Conservation (phyloP, 345 rosid genomes). For the Eucalyptus cladocalyx region DNA sequence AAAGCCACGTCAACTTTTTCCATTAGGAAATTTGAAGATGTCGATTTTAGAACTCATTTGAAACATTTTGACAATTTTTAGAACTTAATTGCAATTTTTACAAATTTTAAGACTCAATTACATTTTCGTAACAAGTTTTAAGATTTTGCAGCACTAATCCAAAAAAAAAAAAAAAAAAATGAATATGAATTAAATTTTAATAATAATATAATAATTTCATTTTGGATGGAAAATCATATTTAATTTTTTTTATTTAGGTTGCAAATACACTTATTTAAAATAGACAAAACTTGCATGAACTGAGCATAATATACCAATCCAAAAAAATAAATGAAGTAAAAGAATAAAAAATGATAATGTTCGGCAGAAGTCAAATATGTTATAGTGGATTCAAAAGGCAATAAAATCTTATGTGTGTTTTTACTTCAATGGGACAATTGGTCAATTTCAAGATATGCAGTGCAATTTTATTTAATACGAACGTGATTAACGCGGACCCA, state of each 20-base stretch:
- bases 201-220: background rate
- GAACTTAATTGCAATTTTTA: too few species aligned
- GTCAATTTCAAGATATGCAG: background rate
- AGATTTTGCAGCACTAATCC: too few species aligned
- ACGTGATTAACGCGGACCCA: background rate
- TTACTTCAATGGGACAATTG: background rate
- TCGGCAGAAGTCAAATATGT: background rate
- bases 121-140: accelerated
- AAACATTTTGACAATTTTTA: too few species aligned
- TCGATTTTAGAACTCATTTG: too few species aligned
- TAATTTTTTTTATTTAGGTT: background rate
- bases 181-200: background rate
- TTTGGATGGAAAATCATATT: background rate
- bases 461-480: background rate
- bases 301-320: background rate
- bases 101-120: too few species aligned
- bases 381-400: background rate
- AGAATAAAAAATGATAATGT: background rate
- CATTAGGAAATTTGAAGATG: too few species aligned
- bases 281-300: background rate
- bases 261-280: background rate
- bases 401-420: background rate
- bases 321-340: background rate
- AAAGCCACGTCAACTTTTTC: too few species aligned
- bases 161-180: too few species aligned